Base-by-base conservation (phyloP, 306 rosid genomes). In the Canavalia ensiformis region DNA sequence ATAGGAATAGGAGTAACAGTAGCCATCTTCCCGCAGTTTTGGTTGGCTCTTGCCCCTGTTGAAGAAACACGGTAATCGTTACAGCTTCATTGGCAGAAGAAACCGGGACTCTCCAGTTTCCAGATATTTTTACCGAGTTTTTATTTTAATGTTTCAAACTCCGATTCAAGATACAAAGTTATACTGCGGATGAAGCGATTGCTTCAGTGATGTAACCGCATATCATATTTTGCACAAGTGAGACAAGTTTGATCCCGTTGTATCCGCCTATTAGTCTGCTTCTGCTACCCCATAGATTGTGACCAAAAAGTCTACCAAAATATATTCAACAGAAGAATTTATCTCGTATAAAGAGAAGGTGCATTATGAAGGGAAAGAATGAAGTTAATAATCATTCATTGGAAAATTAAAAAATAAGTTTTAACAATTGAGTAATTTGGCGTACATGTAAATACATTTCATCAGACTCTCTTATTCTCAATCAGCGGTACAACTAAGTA, bases 1-100 rank as follows among this genome's bases (percentile, higher is more conserved):
- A 39, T 6, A 73, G 68, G 68, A 49, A 69, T 12, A 31, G 5
- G 35, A 69, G 75, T 68, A n/a, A n/a, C 45, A 10, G 44, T 18
- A 44, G 56, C 7, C 74, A 45, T 46, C 9, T 68, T 29, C 25
- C 37, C 8, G 74, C 34, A 37, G 35, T 39, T 28, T 34, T n/a
- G 12, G 7, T 7, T 71, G 62, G 52, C n/a, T 66, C 62, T 50
- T 52, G 31, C 13, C 56, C 25, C 7, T 29, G 10, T 6, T 30
- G 75, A 51, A 71, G 39, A 45, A 34, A 67, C 50, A 4, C 50
- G 6, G 1, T 68, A 9, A 9, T 68, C 57, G 29, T 30, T 46
- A 29, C 5, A 29, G 42, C 58, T 30, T 68, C 74, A 25, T 47
- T 45, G 41, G 49, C 70, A 64, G 5, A 64, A 37, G 3, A 13